Percentiles rank a stretch among this genome's conserved stretches.
phyloP scores from a whole-genome alignment of 139 green algal genomes.

The Chlamydomonas incerta region DNA sequence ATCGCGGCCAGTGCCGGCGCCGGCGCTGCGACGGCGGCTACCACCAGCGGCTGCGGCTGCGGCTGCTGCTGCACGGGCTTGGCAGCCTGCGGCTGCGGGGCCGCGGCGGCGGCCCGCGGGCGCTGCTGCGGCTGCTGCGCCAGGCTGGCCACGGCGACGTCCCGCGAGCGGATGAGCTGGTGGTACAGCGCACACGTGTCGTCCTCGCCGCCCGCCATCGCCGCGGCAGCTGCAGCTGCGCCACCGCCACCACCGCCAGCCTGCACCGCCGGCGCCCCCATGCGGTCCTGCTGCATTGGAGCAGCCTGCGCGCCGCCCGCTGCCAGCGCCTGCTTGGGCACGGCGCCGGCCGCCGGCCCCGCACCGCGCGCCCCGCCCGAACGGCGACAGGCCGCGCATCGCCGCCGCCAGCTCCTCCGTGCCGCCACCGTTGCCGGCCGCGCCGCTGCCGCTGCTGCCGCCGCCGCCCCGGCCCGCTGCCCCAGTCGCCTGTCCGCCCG shows the following conservation, averaged over 20 bases:
- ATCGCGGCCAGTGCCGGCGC: neutral
- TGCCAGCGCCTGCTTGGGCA: too few relatives aligned
- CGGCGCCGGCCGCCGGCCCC: neutral
- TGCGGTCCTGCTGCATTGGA: too few relatives aligned
- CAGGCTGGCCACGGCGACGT: neutral
- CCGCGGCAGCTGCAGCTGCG: neutral
- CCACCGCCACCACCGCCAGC: neutral
- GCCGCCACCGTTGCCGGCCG: too few relatives aligned
- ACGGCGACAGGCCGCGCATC: neutral
- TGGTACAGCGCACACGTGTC: conserved; percentile 51
- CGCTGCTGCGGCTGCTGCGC: neutral
- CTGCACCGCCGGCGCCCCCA: neutral
- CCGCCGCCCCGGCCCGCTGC: neutral
- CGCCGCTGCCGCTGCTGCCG: neutral
- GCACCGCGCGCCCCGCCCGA: neutral
- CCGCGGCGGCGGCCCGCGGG: neutral
- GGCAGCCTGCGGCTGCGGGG: too few relatives aligned
- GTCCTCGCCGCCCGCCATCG: neutral
- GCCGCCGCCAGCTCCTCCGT: neutral
- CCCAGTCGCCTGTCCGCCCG: too few relatives aligned
- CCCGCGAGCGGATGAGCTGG: conserved; percentile 51
- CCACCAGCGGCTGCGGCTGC: neutral
- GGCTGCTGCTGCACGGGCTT: neutral
- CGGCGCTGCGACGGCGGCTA: too few relatives aligned
- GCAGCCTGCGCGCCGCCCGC: too few relatives aligned